A percentile compares a stretch with the other conserved stretches of the same genome.
These are phyloP conservation scores for Diaporthe citrichinensis DNA, from an alignment of 2,329 filamentous ascomycete genomes.

Conservation along the genomic window DNA sequence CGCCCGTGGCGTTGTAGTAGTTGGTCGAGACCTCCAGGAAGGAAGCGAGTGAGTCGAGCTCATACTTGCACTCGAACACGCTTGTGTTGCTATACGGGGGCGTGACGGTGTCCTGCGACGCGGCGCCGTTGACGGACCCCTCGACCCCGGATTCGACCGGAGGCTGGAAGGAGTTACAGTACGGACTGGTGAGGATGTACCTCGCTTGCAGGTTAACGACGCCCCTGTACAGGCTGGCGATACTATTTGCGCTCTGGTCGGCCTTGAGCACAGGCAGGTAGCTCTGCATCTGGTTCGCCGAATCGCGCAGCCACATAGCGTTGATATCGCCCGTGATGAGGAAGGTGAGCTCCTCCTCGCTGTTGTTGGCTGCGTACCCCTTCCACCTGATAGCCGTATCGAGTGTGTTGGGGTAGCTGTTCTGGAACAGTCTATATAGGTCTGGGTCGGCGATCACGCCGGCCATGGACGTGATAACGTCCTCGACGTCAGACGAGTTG, in stretches of 20 bases:
- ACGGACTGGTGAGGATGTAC: slow-evolving; percentile 79
- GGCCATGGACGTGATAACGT: slow-evolving; percentile 79
- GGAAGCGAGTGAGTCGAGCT: slow-evolving; percentile 89
- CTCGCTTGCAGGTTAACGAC: slow-evolving; percentile 83
- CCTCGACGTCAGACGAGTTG: slow-evolving; percentile 81
- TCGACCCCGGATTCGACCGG: slow-evolving; percentile 79
- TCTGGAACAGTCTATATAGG: slow-evolving; percentile 78
- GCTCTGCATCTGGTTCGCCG: slow-evolving; percentile 78
- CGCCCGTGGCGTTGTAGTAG: slow-evolving; percentile 82
- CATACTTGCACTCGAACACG: slow-evolving; percentile 97
- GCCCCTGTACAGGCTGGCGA: slow-evolving; percentile 79
- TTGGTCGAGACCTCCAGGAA: slow-evolving; percentile 87
- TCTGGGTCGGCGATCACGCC: slow-evolving; percentile 81
- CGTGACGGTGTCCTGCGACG: slow-evolving; percentile 71
- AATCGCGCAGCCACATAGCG: slow-evolving; percentile 56
- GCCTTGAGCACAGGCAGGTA: slow-evolving; percentile 76
- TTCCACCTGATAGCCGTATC: slow-evolving; percentile 81
- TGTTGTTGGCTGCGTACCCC: slow-evolving; percentile 69
- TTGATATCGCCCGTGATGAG: slow-evolving; percentile 70
- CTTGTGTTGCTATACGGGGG: slow-evolving; percentile 76
- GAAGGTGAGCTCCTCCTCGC: slow-evolving; percentile 74
- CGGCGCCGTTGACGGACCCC: slow-evolving; percentile 69
- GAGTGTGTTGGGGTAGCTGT: slow-evolving; percentile 81
- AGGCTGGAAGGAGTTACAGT: slow-evolving; percentile 96
- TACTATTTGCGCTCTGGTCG: slow-evolving; percentile 62